These are phyloP conservation scores for Myriosclerotinia duriaeana DNA, from an alignment of 2,329 filamentous ascomycete genomes.

Conservation along the genomic window DNA sequence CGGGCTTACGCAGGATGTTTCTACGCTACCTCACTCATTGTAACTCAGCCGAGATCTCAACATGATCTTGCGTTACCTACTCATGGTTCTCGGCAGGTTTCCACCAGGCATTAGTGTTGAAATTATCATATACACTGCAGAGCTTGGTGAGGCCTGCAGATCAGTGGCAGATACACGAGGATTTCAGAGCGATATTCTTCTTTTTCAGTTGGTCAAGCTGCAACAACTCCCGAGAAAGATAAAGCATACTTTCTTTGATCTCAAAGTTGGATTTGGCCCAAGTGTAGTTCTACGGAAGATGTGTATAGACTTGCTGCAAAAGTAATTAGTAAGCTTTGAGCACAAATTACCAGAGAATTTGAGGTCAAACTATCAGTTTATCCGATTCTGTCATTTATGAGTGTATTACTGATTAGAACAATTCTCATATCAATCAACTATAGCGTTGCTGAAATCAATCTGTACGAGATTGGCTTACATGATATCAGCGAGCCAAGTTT, in stretches of 20 bases:
- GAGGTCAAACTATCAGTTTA: not conserved
- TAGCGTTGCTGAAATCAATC: conserved; percentile 24
- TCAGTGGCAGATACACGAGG: conserved; percentile 26
- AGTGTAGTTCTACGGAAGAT: not conserved
- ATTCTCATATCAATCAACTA: conserved; percentile 7
- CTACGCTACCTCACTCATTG: conserved; percentile 24
- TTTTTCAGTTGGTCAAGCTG: conserved; percentile 32
- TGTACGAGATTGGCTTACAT: conserved; percentile 24
- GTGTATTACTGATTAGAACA: not conserved
- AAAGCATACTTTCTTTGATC: conserved; percentile 24
- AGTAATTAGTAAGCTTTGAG: not conserved
- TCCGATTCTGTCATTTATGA: not conserved
- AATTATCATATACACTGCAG: not conserved
- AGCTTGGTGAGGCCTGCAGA: conserved; percentile 19
- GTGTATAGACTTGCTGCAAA: not conserved
- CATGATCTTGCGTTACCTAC: not conserved
- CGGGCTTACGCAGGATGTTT: conserved; percentile 29
- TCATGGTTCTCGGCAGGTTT: not conserved
- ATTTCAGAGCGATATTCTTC: conserved; percentile 34
- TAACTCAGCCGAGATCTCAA: not conserved
- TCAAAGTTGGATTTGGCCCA: not conserved
- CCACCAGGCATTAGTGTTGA: conserved; percentile 6
- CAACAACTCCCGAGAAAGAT: conserved; percentile 29
- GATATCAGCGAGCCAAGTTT: conserved; percentile 1
- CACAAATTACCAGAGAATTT: not conserved